These are phyloP conservation scores for Picea mariana DNA, from an alignment of 83 land plant species.

Conservation along the genomic window DNA sequence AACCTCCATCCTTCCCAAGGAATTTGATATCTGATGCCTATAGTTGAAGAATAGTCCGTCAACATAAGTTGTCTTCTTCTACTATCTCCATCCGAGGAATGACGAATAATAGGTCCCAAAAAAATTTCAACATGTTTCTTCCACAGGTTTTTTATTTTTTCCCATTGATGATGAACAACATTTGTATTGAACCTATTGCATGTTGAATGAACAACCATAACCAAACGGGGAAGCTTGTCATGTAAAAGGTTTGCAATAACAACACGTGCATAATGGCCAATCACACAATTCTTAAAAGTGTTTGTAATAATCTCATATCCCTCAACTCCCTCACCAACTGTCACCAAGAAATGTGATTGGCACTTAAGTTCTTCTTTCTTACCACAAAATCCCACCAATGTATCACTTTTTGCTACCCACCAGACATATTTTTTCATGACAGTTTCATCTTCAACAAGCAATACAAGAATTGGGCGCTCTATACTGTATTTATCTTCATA, in stretches of 20 bases:
- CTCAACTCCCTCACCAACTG: neutral
- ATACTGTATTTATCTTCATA: neutral
- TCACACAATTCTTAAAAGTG: neutral
- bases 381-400: neutral
- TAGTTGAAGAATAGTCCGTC: neutral
- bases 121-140: too few species aligned
- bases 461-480: too few species aligned
- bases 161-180: too few species aligned
- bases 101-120: neutral
- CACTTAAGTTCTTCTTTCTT: neutral
- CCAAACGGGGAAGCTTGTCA: too few species aligned
- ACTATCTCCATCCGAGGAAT: neutral
- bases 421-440: neutral
- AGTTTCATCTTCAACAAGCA: neutral
- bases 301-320: neutral
- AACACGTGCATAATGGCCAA: neutral
- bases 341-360: neutral
- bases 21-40: neutral
- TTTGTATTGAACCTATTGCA: too few species aligned
- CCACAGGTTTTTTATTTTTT: too few species aligned
- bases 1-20: neutral
- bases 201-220: too few species aligned
- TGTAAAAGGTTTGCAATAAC: too few species aligned
- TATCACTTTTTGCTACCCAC: constrained; percentile 1
- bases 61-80: neutral